A percentile compares a stretch with the other conserved stretches of the same genome.
These are phyloP conservation scores for Kwoniella heveanensis DNA, from an alignment of 768 basidiomycete species.

Conservation along the genomic window DNA sequence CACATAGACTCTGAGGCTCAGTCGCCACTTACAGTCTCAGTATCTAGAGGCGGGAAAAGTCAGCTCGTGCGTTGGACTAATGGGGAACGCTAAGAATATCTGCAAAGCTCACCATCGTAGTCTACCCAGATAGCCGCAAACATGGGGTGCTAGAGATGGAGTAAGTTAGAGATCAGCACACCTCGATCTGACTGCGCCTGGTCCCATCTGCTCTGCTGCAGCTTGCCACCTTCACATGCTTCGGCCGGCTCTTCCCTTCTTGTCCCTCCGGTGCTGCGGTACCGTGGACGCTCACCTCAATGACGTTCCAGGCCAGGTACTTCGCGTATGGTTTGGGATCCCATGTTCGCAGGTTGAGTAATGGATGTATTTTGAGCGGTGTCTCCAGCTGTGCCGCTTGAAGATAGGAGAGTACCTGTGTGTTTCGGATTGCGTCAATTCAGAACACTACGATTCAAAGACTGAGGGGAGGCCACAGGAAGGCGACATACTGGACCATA, in stretches of 20 bases:
- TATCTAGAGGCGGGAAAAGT: conserved; percentile 23
- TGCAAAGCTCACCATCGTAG: conserved; percentile 40
- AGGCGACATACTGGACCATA: conserved; percentile 46
- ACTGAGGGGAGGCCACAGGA: too few species aligned
- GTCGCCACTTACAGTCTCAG: conserved; percentile 49
- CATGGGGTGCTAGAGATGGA: conserved; percentile 49
- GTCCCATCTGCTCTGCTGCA: not conserved
- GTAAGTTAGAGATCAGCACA: not conserved
- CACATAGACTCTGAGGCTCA: too few species aligned
- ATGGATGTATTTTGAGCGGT: conserved; percentile 51
- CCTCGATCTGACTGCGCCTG: not conserved
- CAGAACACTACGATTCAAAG: too few species aligned
- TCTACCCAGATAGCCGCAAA: conserved; percentile 57
- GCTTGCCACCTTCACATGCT: too few species aligned
- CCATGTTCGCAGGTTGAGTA: conserved; percentile 53
- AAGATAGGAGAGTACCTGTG: conserved; percentile 50
- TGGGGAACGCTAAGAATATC: too few species aligned
- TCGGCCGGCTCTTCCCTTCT: too few species aligned
- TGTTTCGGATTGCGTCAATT: not conserved
- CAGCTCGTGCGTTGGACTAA: too few species aligned
- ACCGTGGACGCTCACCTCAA: conserved; percentile 41
- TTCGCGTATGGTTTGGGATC: conserved; percentile 55
- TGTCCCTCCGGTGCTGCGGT: not conserved
- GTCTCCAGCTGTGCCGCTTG: conserved; percentile 53
- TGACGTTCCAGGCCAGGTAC: conserved; percentile 51